phyloP scores from a whole-genome alignment of 1,284 basidiomycete species.

The Xerocomus nothofagi region DNA sequence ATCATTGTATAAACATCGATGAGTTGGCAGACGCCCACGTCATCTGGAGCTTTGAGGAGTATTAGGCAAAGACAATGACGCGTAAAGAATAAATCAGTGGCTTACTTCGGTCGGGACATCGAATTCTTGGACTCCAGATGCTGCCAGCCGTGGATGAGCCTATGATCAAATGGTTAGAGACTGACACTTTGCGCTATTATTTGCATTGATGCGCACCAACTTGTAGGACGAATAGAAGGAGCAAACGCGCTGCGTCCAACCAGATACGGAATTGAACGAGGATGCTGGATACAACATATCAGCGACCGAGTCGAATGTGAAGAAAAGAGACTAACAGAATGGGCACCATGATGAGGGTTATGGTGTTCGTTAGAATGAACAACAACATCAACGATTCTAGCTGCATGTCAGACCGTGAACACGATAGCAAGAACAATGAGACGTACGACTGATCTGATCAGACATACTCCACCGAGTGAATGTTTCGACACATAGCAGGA shows the following conservation, averaged over 20 bases:
- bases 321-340: conserved; percentile 45
- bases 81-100: conserved; percentile 3
- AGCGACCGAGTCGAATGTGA: background rate
- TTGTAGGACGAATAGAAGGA: conserved; percentile 50
- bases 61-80: background rate
- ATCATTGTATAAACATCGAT: conserved; percentile 51
- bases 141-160: conserved; percentile 50
- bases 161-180: conserved; percentile 22
- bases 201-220: conserved; percentile 40
- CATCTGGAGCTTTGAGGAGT: conserved; percentile 38
- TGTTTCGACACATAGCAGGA: conserved; percentile 42
- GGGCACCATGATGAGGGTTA: conserved; percentile 51
- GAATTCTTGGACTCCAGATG: conserved; percentile 42
- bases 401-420: background rate
- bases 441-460: conserved; percentile 42
- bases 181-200: background rate
- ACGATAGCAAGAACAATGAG: background rate
- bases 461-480: conserved; percentile 43
- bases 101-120: conserved; percentile 45
- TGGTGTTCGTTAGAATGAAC: conserved; percentile 47
- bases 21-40: conserved; percentile 47
- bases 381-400: conserved; percentile 45
- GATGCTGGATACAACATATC: conserved; percentile 39
- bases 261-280: conserved; percentile 53
- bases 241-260: conserved; percentile 55